Evolutionary conservation across 2,329 filamentous ascomycete genomes (phyloP), one percentile per base, ranked within the genome.

Genomic region (Acrodontium crateriforme): DNA sequence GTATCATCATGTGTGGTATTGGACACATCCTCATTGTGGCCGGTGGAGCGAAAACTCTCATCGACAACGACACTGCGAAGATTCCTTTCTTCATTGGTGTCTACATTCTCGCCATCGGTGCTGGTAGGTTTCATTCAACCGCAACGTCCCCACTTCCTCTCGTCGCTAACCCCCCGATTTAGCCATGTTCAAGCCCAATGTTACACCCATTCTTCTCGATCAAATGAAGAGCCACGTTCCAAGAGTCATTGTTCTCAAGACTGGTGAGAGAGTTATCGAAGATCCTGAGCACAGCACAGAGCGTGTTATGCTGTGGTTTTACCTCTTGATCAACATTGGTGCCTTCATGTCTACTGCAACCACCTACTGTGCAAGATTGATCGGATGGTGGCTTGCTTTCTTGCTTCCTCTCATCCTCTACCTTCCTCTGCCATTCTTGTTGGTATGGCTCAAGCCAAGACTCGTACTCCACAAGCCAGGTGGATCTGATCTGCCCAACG

Each of bases 171-270:
- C 78, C 78, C n/a, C n/a, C n/a, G n/a, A n/a, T 22, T 12, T 8
- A 22, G 20, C 20, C 35, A 74, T 78, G 42, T 82, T 84, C 68
- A 85, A 85, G 61, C 70, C 77, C 38, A 85, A 84, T 46, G 75
- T 85, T 24, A 55, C 54, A 5, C 61, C 61, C 1, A 42, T 59
- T 11, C 53, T 64, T 13, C 55, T 59, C 7, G 60, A 65, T 35
- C 61, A 63, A 40, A 56, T 59, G 23, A 44, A 41, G 6, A 46
- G 50, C 13, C 56, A 53, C 16, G 54, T 49, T 17, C 47, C 55
- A 0, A 55, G 54, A 30, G 46, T 60, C 18, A 44, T 41, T 9
- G 32, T 51, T 9, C 36, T 44, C 13, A 35, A 56, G 39, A 53
- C 35, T 49, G 58, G 59, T 17, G 59, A 63, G 42, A 47, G 50